These are phyloP conservation scores for Aspergillus costaricaensis DNA, from an alignment of 2,329 filamentous ascomycete species.

Conservation along the genomic window DNA sequence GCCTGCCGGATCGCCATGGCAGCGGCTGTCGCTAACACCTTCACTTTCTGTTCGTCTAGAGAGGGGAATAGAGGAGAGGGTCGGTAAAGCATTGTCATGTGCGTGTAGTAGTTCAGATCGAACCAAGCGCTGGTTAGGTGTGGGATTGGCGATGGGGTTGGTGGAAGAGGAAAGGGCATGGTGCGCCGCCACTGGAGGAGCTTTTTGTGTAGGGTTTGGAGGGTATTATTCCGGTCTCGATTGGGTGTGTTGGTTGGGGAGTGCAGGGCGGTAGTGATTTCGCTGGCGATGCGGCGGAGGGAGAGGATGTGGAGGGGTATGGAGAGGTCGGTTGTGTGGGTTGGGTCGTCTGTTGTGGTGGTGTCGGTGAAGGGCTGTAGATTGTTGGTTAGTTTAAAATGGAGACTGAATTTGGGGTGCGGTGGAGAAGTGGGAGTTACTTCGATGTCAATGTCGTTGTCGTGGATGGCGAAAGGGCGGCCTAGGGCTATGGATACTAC, in stretches of 20 bases:
- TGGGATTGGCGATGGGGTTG: slow-evolving; percentile 43
- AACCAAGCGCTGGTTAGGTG: slow-evolving; percentile 51
- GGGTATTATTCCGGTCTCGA: slow-evolving; percentile 34
- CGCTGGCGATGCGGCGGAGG: slow-evolving; percentile 45
- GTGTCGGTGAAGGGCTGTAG: slow-evolving; percentile 41
- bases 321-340: slow-evolving; percentile 41
- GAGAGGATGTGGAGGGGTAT: slow-evolving; percentile 48
- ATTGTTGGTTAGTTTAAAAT: not conserved
- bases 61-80: slow-evolving; percentile 48
- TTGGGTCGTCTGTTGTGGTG: slow-evolving; percentile 29
- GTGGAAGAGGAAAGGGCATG: slow-evolving; percentile 50
- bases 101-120: slow-evolving; percentile 53
- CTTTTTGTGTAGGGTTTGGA: slow-evolving; percentile 42
- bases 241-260: slow-evolving; percentile 20
- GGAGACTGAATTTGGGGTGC: too few species aligned
- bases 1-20: slow-evolving; percentile 49
- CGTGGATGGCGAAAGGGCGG: slow-evolving; percentile 50
- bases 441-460: slow-evolving; percentile 49
- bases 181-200: slow-evolving; percentile 49
- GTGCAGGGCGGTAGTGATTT: slow-evolving; percentile 45
- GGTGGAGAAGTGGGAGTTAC: slow-evolving; percentile 20
- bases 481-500: slow-evolving; percentile 50
- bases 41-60: slow-evolving; percentile 39
- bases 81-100: slow-evolving; percentile 49
- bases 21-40: slow-evolving; percentile 43